These are phyloP conservation scores for Irineochytrium annulatum DNA, from an alignment of 192 early-diverging fungal species.

Conservation along the genomic window DNA sequence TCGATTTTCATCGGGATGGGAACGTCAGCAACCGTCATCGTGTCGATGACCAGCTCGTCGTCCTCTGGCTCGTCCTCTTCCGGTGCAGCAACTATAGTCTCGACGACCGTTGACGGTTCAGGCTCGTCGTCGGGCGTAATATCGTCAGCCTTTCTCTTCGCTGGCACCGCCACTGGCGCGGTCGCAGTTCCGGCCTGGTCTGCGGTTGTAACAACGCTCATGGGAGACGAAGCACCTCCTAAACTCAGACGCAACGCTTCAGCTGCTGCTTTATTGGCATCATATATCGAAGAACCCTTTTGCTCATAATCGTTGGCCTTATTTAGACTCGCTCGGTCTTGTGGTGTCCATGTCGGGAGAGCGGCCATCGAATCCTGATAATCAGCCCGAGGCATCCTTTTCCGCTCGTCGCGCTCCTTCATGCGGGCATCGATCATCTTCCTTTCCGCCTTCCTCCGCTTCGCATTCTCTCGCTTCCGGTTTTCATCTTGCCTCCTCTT, in stretches of 20 bases:
- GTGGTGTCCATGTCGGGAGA: not conserved
- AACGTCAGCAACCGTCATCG: conserved; percentile 34
- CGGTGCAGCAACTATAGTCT: conserved; percentile 8
- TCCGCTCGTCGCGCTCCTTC: not conserved
- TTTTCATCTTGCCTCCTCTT: conserved; percentile 42
- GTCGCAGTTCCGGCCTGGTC: not conserved
- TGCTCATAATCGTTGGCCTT: not conserved
- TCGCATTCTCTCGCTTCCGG: conserved; percentile 25
- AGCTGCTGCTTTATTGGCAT: conserved; percentile 44
- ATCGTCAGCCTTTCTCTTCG: conserved; percentile 22
- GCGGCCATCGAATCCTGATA: conserved; percentile 1
- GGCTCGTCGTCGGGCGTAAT: conserved; percentile 11
- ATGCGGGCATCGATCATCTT: conserved; percentile 7
- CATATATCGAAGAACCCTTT: not conserved
- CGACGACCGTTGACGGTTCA: not conserved
- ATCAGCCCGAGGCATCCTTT: not conserved
- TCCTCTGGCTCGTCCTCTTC: conserved; percentile 37
- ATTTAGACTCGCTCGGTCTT: conserved; percentile 4
- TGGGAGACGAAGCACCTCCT: not conserved
- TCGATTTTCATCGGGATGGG: conserved; percentile 25
- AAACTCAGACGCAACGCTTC: conserved; percentile 35
- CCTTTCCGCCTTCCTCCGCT: conserved; percentile 29
- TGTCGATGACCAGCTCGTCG: conserved; percentile 33
- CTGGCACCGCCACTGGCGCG: not conserved
- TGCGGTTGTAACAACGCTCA: not conserved